These are phyloP conservation scores for Hyaloscypha hepaticicola DNA, from an alignment of 495 filamentous ascomycete species.

Conservation along the genomic window DNA sequence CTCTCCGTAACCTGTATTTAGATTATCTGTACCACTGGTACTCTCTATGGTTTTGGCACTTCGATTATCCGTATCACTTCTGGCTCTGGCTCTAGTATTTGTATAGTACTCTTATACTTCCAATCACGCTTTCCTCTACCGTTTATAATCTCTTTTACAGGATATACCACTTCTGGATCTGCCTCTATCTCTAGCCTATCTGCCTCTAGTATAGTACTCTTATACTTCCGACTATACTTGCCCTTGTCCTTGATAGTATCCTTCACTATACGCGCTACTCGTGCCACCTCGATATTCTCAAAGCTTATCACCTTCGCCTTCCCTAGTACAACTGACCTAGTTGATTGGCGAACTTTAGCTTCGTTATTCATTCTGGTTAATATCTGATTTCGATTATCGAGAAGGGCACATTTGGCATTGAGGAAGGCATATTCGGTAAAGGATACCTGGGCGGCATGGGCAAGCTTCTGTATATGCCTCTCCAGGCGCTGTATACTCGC, in stretches of 20 bases:
- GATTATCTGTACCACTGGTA: conserved; percentile 6
- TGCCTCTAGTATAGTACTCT: conserved; percentile 29
- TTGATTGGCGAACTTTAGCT: conserved; percentile 33
- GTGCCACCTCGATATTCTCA: conserved; percentile 38
- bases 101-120: conserved; percentile 25
- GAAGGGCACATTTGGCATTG: conserved; percentile 30
- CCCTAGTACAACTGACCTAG: conserved; percentile 31
- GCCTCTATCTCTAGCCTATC: conserved; percentile 10
- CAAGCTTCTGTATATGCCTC: conserved; percentile 29
- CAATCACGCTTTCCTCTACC: conserved; percentile 23
- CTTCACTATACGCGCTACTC: conserved; percentile 34
- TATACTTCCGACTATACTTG: conserved; percentile 33
- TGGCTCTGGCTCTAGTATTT: conserved; percentile 1
- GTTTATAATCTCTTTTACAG: conserved; percentile 25
- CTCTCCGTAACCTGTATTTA: conserved; percentile 1
- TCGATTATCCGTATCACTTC: background rate
- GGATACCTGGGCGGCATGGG: conserved; percentile 18
- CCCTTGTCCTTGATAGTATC: conserved; percentile 26
- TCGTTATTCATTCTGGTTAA: conserved; percentile 17
- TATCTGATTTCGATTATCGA: conserved; percentile 32
- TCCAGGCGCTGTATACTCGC: conserved; percentile 29
- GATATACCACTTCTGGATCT: conserved; percentile 2
- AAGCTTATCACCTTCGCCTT: conserved; percentile 40
- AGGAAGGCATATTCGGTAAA: conserved; percentile 26
- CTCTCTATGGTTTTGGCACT: conserved; percentile 25